A percentile compares a stretch with the other conserved stretches of the same genome.
These are phyloP conservation scores for Ammopiptanthus mongolicus DNA, from an alignment of 306 rosid species.

Conservation along the genomic window DNA sequence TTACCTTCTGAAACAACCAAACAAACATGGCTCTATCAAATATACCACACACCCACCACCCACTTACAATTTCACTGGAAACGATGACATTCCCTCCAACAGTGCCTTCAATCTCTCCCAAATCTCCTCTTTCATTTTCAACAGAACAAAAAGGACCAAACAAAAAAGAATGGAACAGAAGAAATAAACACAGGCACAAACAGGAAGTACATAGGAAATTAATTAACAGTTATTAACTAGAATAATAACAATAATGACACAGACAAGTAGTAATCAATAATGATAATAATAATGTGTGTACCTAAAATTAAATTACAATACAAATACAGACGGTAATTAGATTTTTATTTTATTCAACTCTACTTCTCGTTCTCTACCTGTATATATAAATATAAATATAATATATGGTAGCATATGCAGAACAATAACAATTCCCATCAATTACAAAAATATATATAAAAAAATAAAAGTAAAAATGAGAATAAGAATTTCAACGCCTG, in stretches of 20 bases:
- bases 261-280: not conserved
- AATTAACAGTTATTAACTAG: not conserved
- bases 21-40: not conserved
- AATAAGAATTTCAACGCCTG: conserved; percentile 44
- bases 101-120: not conserved
- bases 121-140: not conserved
- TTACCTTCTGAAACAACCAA: conserved; percentile 12
- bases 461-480: not conserved
- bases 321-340: not conserved
- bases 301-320: conserved; percentile 22
- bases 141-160: not conserved
- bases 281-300: not conserved
- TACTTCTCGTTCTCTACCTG: conserved; percentile 15
- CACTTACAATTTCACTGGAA: not conserved
- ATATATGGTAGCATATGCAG: conserved; percentile 10
- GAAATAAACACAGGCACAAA: not conserved
- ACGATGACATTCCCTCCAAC: not conserved
- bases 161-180: not conserved
- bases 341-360: conserved; percentile 33
- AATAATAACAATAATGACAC: not conserved
- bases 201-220: not conserved
- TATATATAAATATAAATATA: too few species aligned
- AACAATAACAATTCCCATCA: conserved; percentile 22
- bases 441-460: conserved; percentile 19
- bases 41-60: too few species aligned